Evolutionary conservation across 352 stramenopile genomes (phyloP), one percentile per base, ranked within the genome.

Genomic region (Pythium apleroticum): DNA sequence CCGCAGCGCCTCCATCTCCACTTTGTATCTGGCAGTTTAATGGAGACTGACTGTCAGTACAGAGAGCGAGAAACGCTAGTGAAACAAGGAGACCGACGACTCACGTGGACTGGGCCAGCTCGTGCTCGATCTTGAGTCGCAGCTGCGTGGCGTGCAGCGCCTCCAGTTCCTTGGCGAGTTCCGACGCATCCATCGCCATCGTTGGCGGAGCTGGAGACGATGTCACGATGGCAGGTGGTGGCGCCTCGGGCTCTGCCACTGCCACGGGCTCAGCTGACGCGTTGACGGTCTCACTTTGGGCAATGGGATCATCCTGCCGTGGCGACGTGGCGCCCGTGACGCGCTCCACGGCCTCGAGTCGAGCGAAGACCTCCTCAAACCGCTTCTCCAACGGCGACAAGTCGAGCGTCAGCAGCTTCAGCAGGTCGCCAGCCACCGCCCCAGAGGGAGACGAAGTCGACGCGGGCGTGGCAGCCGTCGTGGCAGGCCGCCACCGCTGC

Each of bases 71-170:
- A n/a, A n/a, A n/a, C n/a, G n/a, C n/a, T n/a, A n/a, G n/a, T n/a
- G n/a, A n/a, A n/a, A n/a, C n/a, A 39, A 39, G 33, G 33, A 39
- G n/a, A 2, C n/a, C n/a, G n/a, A n/a, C n/a, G 22, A 70, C 71
- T 24, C 69, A 69, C 57, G 53, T 59, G 6, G 78, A 78, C 46
- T 77, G 62, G 1, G 69, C 63, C 28, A 84, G 41, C 25, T 90
- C 79, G n/a, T 87, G 78, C 41, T 84, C 63, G 43, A 90, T 84
- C 56, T 87, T 77, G n/a, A 86, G 68, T 0, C 81, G 75, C 24
- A 90, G 64, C 25, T 88, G 79, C 12, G 72, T 60, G 6, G 81
- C 79, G 31, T 78, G 77, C 11, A 90, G 66, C 35, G 75, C 74
- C 52, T 88, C 81, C 8, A 88, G 76, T 24, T 84, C 73, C 27